Evolutionary conservation across 73 alveolate genomes (phyloP).

Genomic region (Durusdinium trenchii): DNA sequence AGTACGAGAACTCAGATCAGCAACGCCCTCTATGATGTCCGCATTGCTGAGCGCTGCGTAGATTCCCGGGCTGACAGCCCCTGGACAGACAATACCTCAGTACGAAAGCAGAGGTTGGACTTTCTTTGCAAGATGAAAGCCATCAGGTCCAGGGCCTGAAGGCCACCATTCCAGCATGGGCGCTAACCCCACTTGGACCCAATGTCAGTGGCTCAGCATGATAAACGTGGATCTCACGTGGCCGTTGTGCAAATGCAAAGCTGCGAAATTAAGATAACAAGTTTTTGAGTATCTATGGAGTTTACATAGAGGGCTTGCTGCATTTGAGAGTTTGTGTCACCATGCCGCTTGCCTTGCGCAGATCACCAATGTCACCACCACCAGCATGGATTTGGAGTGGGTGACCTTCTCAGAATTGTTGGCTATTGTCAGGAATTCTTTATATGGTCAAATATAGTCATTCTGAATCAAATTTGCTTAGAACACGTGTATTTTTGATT

Average conservation of each 20-base stretch:
- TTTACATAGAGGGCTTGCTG: no score
- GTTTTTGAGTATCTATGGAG: no score
- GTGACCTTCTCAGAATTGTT: background rate
- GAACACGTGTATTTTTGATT: no score
- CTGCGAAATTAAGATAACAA: background rate
- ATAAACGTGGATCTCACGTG: no score
- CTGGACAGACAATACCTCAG: constrained; percentile 57
- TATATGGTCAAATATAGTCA: no score
- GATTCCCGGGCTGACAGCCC: constrained; percentile 90
- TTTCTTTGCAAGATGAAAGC: background rate
- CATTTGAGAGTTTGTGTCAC: background rate
- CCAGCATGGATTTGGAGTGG: constrained; percentile 87
- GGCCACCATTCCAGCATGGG: constrained; percentile 94
- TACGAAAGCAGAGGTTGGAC: background rate
- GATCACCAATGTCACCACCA: constrained; percentile 75
- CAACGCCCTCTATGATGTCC: constrained; percentile 93
- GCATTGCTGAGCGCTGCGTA: constrained; percentile 91
- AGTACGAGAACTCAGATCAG: constrained; percentile 53
- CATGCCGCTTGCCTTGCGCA: background rate
- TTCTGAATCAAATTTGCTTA: no score
- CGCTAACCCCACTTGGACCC: constrained; percentile 71
- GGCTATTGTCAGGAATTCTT: background rate
- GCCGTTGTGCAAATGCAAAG: background rate
- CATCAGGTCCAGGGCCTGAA: constrained; percentile 69
- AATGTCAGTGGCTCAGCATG: constrained; percentile 12